A percentile compares a stretch with the other conserved stretches of the same genome.
Conservation (phyloP, 805 yeast genomes). For the Wickerhamomyces chambardii region DNA sequence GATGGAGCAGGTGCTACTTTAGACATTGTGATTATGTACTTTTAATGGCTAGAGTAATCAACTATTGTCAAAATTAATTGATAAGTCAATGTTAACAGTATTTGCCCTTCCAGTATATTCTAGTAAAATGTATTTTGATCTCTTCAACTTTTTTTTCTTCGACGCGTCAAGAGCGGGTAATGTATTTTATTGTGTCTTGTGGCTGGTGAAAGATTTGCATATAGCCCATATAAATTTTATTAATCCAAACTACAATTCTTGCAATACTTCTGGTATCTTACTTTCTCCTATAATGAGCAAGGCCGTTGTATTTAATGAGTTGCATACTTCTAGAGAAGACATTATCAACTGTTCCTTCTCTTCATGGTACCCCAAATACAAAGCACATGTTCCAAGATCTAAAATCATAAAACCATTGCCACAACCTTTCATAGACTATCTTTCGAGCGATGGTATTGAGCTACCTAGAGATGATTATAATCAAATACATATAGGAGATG, state of each 20-base stretch:
- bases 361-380: conserved; percentile 49
- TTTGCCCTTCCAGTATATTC: too few relatives aligned
- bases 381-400: conserved; percentile 37
- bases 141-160: background rate
- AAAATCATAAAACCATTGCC: conserved; percentile 52
- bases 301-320: conserved; percentile 13
- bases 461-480: conserved; percentile 41
- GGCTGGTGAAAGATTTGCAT: background rate
- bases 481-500: conserved; percentile 25
- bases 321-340: conserved; percentile 26
- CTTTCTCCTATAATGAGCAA: background rate
- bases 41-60: too few relatives aligned
- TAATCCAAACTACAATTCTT: too few relatives aligned
- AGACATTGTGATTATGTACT: too few relatives aligned
- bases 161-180: background rate
- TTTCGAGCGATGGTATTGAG: conserved; percentile 59
- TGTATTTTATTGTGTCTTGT: background rate
- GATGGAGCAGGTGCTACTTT: conserved; percentile 28
- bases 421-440: conserved; percentile 43
- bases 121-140: too few relatives aligned
- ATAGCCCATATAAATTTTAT: too few relatives aligned
- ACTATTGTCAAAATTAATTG: too few relatives aligned
- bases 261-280: too few relatives aligned
- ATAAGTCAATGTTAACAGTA: too few relatives aligned
- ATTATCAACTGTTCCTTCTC: conserved; percentile 46